phyloP scores from a whole-genome alignment of 75 land plant species.

The Pinus tabuliformis region DNA sequence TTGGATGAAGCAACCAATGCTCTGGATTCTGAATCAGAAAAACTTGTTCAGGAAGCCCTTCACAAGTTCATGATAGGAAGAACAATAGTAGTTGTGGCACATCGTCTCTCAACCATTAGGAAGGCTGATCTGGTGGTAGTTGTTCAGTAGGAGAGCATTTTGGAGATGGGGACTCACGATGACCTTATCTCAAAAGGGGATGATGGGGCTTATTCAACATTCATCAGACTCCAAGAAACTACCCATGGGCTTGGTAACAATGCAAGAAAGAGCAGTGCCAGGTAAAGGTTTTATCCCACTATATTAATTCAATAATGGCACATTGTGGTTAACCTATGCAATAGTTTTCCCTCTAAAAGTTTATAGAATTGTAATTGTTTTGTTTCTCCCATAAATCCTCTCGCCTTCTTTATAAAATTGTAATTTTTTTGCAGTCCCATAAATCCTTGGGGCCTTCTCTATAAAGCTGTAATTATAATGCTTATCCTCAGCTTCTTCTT shows the following conservation, averaged over 20 bases:
- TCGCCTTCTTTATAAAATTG: too few species aligned
- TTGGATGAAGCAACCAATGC: conserved; percentile 98
- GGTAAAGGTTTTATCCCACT: conserved; percentile 19
- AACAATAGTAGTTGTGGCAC: conserved; percentile 87
- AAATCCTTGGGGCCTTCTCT: too few species aligned
- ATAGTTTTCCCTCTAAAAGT: too few species aligned
- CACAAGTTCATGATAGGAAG: conserved; percentile 87
- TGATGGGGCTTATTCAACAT: conserved; percentile 59
- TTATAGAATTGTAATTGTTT: too few species aligned
- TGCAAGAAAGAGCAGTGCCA: conserved; percentile 79
- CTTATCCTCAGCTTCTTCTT: too few species aligned
- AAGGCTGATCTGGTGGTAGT: conserved; percentile 86
- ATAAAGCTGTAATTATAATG: too few species aligned
- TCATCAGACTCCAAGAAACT: conserved; percentile 72
- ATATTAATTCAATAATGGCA: not conserved
- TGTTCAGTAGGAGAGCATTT: conserved; percentile 60
- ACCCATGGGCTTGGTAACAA: conserved; percentile 52
- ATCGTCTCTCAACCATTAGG: conserved; percentile 80
- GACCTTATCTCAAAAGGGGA: conserved; percentile 77
- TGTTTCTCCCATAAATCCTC: not conserved
- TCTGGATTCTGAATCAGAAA: conserved; percentile 81
- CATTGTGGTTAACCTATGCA: not conserved
- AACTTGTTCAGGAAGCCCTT: conserved; percentile 81
- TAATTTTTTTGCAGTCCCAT: too few species aligned
- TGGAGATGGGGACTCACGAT: conserved; percentile 77